Base-by-base conservation (phyloP, 208 protist genomes). In the Plasmodiophora brassicae region DNA sequence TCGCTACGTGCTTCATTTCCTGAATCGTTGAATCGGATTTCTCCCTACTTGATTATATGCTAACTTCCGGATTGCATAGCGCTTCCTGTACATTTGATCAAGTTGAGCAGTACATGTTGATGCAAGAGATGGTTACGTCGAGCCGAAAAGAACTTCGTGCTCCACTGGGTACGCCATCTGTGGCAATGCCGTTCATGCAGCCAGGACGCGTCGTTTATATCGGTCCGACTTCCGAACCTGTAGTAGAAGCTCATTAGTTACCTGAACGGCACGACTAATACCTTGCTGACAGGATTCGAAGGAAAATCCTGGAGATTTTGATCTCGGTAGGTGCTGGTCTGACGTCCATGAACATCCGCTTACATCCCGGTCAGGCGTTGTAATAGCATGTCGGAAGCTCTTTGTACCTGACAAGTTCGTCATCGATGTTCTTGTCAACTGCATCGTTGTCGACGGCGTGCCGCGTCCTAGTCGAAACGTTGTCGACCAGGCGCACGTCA, bases 191-290 rank as follows among this genome's bases (percentile, higher is more conserved):
- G n/a, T 78, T 78, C n/a, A 78, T 78, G 14, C 65, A 78, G 65
- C 65, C 65, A 5, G 65, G 65, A 44, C 65, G 65, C 20, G 65
- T 78, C n/a, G 65, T 78, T 5, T 78, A 78, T 32, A 78, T 78
- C 65, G n/a, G n/a, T 38, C 5, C 14, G 20, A 57, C 25, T 57
- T 57, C 50, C 50, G 25, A 14, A 57, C 50, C 50, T 28, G 25
- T 57, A 14, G 20, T 57, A 14, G 25, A 28, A 14, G 50, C 50
- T 25, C 50, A 57, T 57, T 25, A 57, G 20, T 57, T 25, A n/a
- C n/a, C n/a, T n/a, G n/a, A n/a, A n/a, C n/a, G n/a, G n/a, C n/a
- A n/a, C 50, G 25, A 57, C 25, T 57, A 28, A 28, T 14, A 57
- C 50, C 20, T 57, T 57, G 50, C 50, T 57, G 50, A 14, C 25